Percentiles rank a stretch among this genome's conserved stretches.
phyloP scores from a whole-genome alignment of 768 basidiomycete species.

The Suillus americanus region DNA sequence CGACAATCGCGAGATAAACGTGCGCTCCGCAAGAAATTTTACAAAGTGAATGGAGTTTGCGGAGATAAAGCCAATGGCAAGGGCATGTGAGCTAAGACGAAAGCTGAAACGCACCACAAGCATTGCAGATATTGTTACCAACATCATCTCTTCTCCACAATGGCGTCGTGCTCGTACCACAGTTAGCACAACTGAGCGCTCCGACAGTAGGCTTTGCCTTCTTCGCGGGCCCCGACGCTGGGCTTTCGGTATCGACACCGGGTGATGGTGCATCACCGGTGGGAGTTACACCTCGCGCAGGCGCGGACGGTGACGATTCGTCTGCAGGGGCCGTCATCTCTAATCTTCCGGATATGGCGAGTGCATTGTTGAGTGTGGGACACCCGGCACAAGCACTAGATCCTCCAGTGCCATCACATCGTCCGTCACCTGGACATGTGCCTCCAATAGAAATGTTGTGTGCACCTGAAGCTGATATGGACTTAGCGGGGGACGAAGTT shows the following conservation, averaged over 20 bases:
- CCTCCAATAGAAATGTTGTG: constrained; percentile 40
- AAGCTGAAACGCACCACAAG: constrained; percentile 69
- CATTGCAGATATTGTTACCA: constrained; percentile 93
- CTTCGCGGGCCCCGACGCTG: constrained; percentile 27
- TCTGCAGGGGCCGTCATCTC: constrained; percentile 34
- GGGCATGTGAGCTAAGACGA: constrained; percentile 22
- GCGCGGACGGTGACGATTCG: constrained; percentile 20
- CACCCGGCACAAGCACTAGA: constrained; percentile 92
- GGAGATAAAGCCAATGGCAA: constrained; percentile 13
- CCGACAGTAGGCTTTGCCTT: constrained; percentile 51
- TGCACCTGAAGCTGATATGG: constrained; percentile 30
- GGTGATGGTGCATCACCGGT: constrained; percentile 37
- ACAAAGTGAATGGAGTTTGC: constrained; percentile 16
- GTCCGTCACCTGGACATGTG: constrained; percentile 98
- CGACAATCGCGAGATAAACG: constrained; percentile 22
- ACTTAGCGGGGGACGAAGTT: constrained; percentile 26
- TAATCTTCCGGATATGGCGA: constrained; percentile 43
- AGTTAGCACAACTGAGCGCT: constrained; percentile 83
- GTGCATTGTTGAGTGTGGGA: constrained; percentile 92
- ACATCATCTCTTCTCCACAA: constrained; percentile 89
- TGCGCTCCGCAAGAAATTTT: constrained; percentile 19
- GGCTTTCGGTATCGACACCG: constrained; percentile 28
- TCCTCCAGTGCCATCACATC: constrained; percentile 97
- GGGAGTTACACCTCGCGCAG: constrained; percentile 23
- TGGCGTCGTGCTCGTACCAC: constrained; percentile 86